phyloP scores from a whole-genome alignment of 345 rosid genomes.

The Gossypium longicalyx region DNA sequence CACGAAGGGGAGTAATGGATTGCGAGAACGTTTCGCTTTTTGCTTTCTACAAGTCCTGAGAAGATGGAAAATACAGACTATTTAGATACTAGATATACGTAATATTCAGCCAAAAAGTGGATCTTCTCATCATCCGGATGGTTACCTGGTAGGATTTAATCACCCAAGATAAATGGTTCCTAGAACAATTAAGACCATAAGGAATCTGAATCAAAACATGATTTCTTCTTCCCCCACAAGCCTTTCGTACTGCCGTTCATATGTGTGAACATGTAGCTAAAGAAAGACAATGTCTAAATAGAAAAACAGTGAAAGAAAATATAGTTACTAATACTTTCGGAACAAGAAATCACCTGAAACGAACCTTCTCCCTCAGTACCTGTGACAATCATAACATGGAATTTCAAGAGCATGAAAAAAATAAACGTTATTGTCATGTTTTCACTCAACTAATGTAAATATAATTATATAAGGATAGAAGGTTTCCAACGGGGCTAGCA shows the following conservation, averaged over 20 bases:
- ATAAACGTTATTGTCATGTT: neutral
- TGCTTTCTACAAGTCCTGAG: slow-evolving; percentile 74
- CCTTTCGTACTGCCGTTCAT: slow-evolving; percentile 55
- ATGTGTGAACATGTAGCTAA: slow-evolving; percentile 48
- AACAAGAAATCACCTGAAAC: slow-evolving; percentile 34
- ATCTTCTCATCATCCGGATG: neutral
- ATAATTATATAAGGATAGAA: slow-evolving; percentile 2
- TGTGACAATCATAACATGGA: slow-evolving; percentile 25
- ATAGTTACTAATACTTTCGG: neutral
- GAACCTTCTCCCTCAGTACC: slow-evolving; percentile 37
- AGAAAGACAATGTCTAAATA: slow-evolving; percentile 7
- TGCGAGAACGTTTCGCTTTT: slow-evolving; percentile 55
- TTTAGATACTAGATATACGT: neutral
- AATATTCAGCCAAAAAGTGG: neutral
- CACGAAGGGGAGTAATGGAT: slow-evolving; percentile 86
- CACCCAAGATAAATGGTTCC: slow-evolving; percentile 78
- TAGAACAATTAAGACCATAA: slow-evolving; percentile 46
- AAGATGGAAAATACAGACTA: slow-evolving; percentile 14
- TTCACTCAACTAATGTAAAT: slow-evolving; percentile 7
- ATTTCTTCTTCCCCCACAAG: slow-evolving; percentile 49
- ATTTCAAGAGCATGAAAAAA: slow-evolving; percentile 17
- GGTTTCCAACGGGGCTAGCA: slow-evolving; percentile 33
- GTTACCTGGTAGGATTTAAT: slow-evolving; percentile 59
- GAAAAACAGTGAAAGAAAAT: neutral
- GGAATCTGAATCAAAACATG: slow-evolving; percentile 50